A percentile compares a stretch with the other conserved stretches of the same genome.
phyloP scores from a whole-genome alignment of 768 basidiomycete genomes.

The Tricholoma saponaceum region DNA sequence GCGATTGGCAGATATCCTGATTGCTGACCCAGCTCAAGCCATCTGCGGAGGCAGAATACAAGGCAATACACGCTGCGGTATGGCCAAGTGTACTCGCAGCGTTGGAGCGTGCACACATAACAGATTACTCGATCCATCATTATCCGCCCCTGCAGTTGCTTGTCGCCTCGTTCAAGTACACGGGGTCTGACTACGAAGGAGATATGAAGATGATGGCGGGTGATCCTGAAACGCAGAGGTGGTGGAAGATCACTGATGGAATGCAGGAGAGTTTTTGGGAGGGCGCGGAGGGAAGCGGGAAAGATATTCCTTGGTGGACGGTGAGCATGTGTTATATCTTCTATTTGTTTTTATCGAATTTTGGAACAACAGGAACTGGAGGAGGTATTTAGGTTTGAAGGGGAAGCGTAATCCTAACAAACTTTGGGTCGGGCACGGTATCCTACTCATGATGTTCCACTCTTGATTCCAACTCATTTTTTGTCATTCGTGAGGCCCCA shows the following conservation, averaged over 20 bases:
- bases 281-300: constrained; percentile 66
- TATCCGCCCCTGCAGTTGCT: constrained; percentile 59
- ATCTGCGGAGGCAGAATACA: constrained; percentile 46
- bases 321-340: constrained; percentile 27
- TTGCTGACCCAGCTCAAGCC: constrained; percentile 48
- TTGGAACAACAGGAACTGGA: constrained; percentile 37
- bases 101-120: constrained; percentile 56
- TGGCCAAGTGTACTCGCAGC: constrained; percentile 70
- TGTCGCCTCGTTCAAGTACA: constrained; percentile 79
- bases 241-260: constrained; percentile 74
- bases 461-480: no score
- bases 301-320: constrained; percentile 68
- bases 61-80: constrained; percentile 52
- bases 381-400: constrained; percentile 72
- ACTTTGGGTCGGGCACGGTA: no score
- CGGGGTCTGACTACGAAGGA: constrained; percentile 54
- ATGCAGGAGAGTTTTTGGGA: constrained; percentile 79
- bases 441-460: no score
- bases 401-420: constrained; percentile 10
- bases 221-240: constrained; percentile 65
- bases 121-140: constrained; percentile 76
- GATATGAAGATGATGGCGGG: constrained; percentile 66
- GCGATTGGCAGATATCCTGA: constrained; percentile 1
- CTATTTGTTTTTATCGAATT: neutral
- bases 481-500: no score